Evolutionary conservation across 768 basidiomycete species (phyloP).

Genomic region (Asterophora parasitica): DNA sequence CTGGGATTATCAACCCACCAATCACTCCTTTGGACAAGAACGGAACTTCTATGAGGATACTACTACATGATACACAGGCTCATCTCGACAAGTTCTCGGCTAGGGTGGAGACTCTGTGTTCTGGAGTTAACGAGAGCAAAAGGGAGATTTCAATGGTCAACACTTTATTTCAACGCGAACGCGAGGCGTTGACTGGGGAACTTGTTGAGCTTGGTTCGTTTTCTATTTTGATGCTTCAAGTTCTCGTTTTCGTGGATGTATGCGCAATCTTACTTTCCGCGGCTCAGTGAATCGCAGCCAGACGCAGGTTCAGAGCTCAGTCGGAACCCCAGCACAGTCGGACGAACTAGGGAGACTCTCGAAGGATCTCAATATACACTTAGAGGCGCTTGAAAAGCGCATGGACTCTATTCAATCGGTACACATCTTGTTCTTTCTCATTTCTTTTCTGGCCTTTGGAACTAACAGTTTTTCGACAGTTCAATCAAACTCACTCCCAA

Average conservation of each 20-base stretch:
- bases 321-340: slow-evolving; percentile 55
- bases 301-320: slow-evolving; percentile 49
- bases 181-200: slow-evolving; percentile 51
- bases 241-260: slow-evolving; percentile 10
- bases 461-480: slow-evolving; percentile 23
- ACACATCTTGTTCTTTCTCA: slow-evolving; percentile 6
- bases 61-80: slow-evolving; percentile 70
- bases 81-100: slow-evolving; percentile 64
- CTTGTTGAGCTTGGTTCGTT: slow-evolving; percentile 52
- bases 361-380: slow-evolving; percentile 35
- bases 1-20: slow-evolving; percentile 22
- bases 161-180: slow-evolving; percentile 54
- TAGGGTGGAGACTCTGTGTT: slow-evolving; percentile 48
- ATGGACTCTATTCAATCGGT: slow-evolving; percentile 54
- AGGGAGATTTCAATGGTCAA: slow-evolving; percentile 49
- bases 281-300: slow-evolving; percentile 59
- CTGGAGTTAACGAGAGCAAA: slow-evolving; percentile 46
- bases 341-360: slow-evolving; percentile 33
- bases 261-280: slow-evolving; percentile 8
- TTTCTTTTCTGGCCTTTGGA: slow-evolving; percentile 2
- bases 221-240: slow-evolving; percentile 2
- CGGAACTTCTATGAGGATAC: slow-evolving; percentile 64
- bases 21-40: slow-evolving; percentile 56
- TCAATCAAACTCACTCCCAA: slow-evolving; percentile 42
- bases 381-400: slow-evolving; percentile 49